Conservation (phyloP, 1,139 yeast genomes). For the Kodamaea suecica region DNA sequence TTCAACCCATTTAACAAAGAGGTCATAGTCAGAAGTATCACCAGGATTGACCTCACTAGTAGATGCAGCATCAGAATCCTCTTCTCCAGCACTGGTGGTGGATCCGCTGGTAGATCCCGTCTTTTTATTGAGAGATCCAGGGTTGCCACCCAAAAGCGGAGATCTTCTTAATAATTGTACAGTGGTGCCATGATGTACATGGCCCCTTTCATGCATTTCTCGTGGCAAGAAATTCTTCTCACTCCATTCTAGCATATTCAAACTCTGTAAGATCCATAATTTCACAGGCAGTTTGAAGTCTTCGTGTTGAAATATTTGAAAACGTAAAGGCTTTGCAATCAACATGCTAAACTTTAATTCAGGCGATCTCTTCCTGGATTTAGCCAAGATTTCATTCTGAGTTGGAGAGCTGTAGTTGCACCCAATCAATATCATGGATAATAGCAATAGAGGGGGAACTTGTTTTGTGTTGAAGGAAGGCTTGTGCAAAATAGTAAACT, state of each 20-base stretch:
- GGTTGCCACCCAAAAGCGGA: conserved; percentile 71
- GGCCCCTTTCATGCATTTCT: conserved; percentile 68
- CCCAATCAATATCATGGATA: conserved; percentile 60
- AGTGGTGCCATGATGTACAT: conserved; percentile 73
- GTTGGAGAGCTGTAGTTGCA: conserved; percentile 29
- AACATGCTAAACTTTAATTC: conserved; percentile 21
- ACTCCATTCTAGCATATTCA: conserved; percentile 59
- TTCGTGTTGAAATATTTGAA: conserved; percentile 55
- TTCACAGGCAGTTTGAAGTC: conserved; percentile 60
- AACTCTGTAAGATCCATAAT: conserved; percentile 65
- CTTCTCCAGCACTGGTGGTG: conserved; percentile 31
- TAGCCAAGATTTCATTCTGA: conserved; percentile 12
- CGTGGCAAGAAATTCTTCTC: conserved; percentile 63
- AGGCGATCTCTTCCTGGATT: conserved; percentile 19
- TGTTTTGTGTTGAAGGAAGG: conserved; percentile 59
- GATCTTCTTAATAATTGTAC: conserved; percentile 70
- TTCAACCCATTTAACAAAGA: conserved; percentile 63
- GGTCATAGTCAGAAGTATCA: conserved; percentile 26
- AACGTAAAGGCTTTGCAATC: conserved; percentile 62
- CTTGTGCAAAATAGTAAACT: conserved; percentile 57
- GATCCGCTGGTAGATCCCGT: conserved; percentile 21
- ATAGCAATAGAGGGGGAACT: conserved; percentile 51
- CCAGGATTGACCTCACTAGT: conserved; percentile 7
- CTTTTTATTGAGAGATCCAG: conserved; percentile 27
- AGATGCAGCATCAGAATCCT: conserved; percentile 24